phyloP scores from a whole-genome alignment of 306 rosid genomes.

The Medicago arabica region DNA sequence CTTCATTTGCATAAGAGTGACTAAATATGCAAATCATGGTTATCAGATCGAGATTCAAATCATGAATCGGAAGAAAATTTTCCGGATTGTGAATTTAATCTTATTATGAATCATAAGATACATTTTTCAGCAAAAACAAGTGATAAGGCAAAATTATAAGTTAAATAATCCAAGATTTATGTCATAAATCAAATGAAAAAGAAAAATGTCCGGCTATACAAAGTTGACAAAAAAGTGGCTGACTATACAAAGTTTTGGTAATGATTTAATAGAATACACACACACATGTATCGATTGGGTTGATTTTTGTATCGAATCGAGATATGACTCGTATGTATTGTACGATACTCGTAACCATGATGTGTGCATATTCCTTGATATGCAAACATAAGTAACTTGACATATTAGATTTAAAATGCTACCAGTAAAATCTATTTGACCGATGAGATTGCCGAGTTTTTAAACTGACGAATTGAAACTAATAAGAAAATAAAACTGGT shows the following conservation, averaged over 20 bases:
- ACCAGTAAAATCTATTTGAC: background rate
- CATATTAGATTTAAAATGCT: background rate
- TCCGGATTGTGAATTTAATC: background rate
- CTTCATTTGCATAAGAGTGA: slow-evolving; percentile 24
- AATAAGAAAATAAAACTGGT: background rate
- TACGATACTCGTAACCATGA: too few relatives aligned
- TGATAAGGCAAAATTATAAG: background rate
- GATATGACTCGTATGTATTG: too few relatives aligned
- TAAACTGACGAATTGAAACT: slow-evolving; percentile 1
- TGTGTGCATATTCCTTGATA: too few relatives aligned
- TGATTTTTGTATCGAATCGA: too few relatives aligned
- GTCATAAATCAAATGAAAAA: background rate
- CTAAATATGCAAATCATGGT: slow-evolving; percentile 2
- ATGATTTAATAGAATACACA: background rate
- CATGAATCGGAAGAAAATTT: background rate
- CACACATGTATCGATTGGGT: background rate
- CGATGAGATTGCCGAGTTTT: background rate
- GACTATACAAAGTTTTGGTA: background rate
- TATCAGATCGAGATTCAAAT: background rate
- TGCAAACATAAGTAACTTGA: background rate
- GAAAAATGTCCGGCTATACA: background rate
- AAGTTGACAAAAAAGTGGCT: background rate
- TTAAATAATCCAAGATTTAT: background rate
- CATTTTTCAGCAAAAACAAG: background rate
- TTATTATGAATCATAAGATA: background rate